These are phyloP conservation scores for Coemansia aciculifera DNA, from an alignment of 192 early-diverging fungal genomes.

Conservation along the genomic window DNA sequence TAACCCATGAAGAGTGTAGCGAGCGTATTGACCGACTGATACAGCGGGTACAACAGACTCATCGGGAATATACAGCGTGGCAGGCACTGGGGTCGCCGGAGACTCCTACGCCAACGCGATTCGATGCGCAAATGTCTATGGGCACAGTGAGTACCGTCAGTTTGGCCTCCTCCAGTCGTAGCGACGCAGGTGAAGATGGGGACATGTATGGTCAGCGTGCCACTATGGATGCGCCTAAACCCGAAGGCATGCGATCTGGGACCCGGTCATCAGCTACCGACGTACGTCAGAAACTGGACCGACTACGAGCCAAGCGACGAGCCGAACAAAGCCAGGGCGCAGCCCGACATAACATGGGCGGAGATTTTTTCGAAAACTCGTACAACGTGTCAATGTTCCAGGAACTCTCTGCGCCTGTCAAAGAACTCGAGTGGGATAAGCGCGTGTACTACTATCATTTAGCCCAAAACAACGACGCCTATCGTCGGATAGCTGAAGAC, in stretches of 20 bases:
- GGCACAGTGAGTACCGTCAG: conserved; percentile 37
- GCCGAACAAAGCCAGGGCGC: background rate
- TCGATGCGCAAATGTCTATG: conserved; percentile 13
- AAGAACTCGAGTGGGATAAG: conserved; percentile 52
- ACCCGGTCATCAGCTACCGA: background rate
- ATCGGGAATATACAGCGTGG: conserved; percentile 15
- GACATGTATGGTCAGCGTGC: background rate
- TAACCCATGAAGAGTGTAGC: conserved; percentile 34
- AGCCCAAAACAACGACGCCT: conserved; percentile 19
- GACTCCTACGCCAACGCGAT: conserved; percentile 11
- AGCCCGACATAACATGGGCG: background rate
- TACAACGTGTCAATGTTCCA: conserved; percentile 37
- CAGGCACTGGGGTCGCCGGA: conserved; percentile 24
- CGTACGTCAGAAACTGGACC: background rate
- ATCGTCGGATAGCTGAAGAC: conserved; percentile 19
- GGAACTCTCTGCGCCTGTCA: conserved; percentile 31
- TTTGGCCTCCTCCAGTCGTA: background rate
- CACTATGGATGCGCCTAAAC: background rate
- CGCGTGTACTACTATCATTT: conserved; percentile 48
- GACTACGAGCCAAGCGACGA: background rate
- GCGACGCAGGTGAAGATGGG: background rate
- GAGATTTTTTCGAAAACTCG: conserved; percentile 33
- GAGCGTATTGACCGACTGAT: conserved; percentile 37
- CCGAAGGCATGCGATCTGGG: background rate
- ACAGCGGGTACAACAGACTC: conserved; percentile 31